Conservation (phyloP, 2,329 filamentous ascomycete genomes). For the Drechslerella dactyloides region DNA sequence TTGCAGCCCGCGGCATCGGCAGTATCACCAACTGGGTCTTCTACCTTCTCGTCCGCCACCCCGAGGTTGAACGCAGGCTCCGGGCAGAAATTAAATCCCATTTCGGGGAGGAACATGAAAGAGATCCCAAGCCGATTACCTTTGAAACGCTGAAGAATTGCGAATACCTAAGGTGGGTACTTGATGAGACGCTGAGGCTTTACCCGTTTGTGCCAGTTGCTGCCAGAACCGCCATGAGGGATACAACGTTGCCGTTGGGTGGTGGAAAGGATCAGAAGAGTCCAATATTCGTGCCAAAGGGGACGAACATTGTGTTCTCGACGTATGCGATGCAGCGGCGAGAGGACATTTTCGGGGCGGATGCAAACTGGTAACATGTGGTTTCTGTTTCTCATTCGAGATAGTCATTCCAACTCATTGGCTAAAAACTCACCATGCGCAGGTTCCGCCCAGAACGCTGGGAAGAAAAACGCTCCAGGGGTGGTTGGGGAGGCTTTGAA, state of each 20-base stretch:
- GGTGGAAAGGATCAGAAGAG: conserved; percentile 59
- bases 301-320: conserved; percentile 64
- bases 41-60: conserved; percentile 60
- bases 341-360: conserved; percentile 61
- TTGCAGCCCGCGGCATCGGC: conserved; percentile 67
- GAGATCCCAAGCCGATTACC: conserved; percentile 59
- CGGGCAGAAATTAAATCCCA: conserved; percentile 59
- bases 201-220: conserved; percentile 60
- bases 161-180: conserved; percentile 66
- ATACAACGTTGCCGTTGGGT: conserved; percentile 60
- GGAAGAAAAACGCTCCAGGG: conserved; percentile 55
- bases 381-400: no score
- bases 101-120: conserved; percentile 56
- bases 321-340: conserved; percentile 64
- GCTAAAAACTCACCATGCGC: not conserved
- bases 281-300: conserved; percentile 59
- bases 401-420: not conserved
- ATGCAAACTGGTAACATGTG: conserved; percentile 52
- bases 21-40: conserved; percentile 63
- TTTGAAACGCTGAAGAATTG: conserved; percentile 67
- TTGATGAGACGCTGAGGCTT: conserved; percentile 65
- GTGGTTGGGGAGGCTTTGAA: conserved; percentile 58
- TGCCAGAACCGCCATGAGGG: conserved; percentile 58
- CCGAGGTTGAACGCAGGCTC: conserved; percentile 60
- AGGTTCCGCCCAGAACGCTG: conserved; percentile 62